Base-by-base conservation (phyloP, 148 eudicot species). In the Polygonum maritimum region DNA sequence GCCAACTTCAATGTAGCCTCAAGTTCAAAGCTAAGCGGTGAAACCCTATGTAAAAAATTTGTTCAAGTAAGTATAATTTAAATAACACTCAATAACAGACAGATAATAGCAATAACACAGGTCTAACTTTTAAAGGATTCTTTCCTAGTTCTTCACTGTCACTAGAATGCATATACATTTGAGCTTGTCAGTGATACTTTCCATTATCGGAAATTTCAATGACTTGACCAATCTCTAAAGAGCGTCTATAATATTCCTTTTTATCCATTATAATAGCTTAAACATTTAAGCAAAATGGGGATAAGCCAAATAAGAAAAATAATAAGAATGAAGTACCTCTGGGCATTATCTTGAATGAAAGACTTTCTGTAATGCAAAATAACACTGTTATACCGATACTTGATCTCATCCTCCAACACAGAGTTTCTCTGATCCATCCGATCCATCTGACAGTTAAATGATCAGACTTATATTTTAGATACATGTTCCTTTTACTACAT, bases 1-100 rank as follows among this genome's bases (percentile, higher is more conserved):
- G 98, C 97, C 87, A 95, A 74, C 81, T 92, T 95, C 83, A 95
- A 79, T 47, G 97, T 92, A 80, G 98, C 92, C 84, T 95, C 98
- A 71, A 95, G 98, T 84, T 95, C 98, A 81, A 95, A 95, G 88
- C 97, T 95, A 69, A 95, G 82, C 19, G 98, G 98, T 57, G 98
- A 95, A 78, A 95, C 98, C 86, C 98, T 95, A 91, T 26, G 31
- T 31, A 74, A 55, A 6, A 65, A 65, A 65, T 2, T 2, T 65
- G 7, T 5, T 35, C n/a, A 35, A 67, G 16, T 13, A 38, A 67
- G 44, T 22, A 12, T 14, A 35, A n/a, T 35, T 35, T 36, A 65
- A 14, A 33, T n/a, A 35, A 65, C 7, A 35, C 40, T 14, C 41
- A 31, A 35, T 65, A 13, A 65, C 44, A 35, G 41, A 65, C n/a